Evolutionary conservation across 768 basidiomycete genomes (phyloP), one percentile per base, ranked within the genome.

Genomic region (Auriscalpium orientale): DNA sequence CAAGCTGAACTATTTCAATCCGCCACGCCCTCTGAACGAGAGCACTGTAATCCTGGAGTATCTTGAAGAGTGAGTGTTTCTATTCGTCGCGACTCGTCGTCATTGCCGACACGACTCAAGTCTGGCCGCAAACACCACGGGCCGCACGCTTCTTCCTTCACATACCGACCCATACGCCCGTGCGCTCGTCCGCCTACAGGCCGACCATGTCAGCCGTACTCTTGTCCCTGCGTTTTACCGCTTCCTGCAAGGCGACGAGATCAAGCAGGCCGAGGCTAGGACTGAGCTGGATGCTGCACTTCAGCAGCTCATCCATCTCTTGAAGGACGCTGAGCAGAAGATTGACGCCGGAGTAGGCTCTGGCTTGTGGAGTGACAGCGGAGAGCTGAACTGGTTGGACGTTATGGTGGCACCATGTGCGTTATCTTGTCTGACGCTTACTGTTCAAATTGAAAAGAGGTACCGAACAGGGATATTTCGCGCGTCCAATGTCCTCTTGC

Each of bases 11-110:
- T 69, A 70, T 3, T 80, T 74, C 57, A 66, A 65, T 49, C 84
- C 83, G 0, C 81, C 85, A 0, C 72, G 81, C 36, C 79, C 82
- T 0, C 69, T 91, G 12, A 87, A 91, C 66, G 91, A 92, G 67
- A 89, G 87, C 64, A 87, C 83, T 0, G 83, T 90, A 36, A 87
- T 91, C 57, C 67, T 91, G 56, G 87, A 89, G 46, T 93, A 79
- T 64, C 72, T 93, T 46, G 84, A 91, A 71, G 87, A 90, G 86
- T 89, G 58, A 33, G 52, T 20, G 9, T 35, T 1, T 10, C 1
- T 20, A 10, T 11, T 12, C 20, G 16, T 9, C 2, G 16, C 18
- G 1, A n/a, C 50, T 18, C 33, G 78, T 71, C 46, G 12, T 38
- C 21, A 54, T 44, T 37, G 49, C 28, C n/a, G 15, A 37, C 34